These are phyloP conservation scores for Linum trigynum DNA, from an alignment of 345 rosid species.

Conservation along the genomic window DNA sequence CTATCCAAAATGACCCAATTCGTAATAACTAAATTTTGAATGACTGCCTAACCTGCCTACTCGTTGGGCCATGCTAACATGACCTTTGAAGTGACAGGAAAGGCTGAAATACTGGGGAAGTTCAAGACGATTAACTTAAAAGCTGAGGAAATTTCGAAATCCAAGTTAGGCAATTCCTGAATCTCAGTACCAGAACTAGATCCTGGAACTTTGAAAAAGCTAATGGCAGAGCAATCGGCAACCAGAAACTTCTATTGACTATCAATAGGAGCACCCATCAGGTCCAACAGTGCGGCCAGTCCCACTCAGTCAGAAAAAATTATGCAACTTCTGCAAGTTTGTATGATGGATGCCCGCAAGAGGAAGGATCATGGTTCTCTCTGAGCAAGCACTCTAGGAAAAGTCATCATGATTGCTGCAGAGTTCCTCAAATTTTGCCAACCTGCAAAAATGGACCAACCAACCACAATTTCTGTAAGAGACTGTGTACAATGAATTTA, in stretches of 20 bases:
- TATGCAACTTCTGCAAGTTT: not conserved
- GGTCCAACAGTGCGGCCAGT: not conserved
- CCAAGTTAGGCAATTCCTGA: too few relatives aligned
- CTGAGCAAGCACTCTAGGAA: not conserved
- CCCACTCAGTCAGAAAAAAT: not conserved
- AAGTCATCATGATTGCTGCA: conserved; percentile 17
- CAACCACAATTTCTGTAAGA: not conserved
- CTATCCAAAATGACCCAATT: too few relatives aligned
- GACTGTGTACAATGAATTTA: not conserved
- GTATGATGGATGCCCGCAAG: not conserved
- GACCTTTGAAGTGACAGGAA: too few relatives aligned
- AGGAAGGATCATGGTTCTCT: not conserved
- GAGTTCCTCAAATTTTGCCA: conserved; percentile 43
- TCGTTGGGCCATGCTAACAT: too few relatives aligned
- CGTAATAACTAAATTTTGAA: too few relatives aligned
- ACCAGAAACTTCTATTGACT: not conserved
- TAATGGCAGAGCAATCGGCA: not conserved
- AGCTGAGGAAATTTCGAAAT: too few relatives aligned
- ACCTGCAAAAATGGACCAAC: conserved; percentile 27
- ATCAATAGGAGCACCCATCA: not conserved
- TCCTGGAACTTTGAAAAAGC: not conserved
- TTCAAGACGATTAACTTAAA: too few relatives aligned
- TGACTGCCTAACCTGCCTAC: too few relatives aligned
- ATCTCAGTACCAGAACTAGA: not conserved
- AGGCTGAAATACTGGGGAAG: too few relatives aligned